These are phyloP conservation scores for Ustilago sp. DNA, from an alignment of 1,284 basidiomycete species.

Conservation along the genomic window DNA sequence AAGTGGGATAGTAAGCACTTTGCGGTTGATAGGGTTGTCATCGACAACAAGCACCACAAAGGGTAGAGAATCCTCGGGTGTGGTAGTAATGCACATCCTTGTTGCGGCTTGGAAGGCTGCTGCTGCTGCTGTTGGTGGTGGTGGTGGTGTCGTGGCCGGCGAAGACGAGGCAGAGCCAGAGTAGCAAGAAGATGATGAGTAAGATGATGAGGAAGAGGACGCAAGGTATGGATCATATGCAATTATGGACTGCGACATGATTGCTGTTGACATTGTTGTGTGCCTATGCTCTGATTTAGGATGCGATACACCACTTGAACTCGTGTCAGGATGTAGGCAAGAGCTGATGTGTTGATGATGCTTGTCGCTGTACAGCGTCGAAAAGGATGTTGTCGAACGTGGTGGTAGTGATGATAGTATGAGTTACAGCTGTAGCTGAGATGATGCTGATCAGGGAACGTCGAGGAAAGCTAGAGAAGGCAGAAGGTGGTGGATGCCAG, in stretches of 20 bases:
- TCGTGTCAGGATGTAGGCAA: background rate
- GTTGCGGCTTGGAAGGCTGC: slow-evolving; percentile 17
- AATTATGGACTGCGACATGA: slow-evolving; percentile 29
- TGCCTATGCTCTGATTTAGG: background rate
- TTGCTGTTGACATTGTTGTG: slow-evolving; percentile 10
- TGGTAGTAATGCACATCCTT: slow-evolving; percentile 17
- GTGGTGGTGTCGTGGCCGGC: slow-evolving; percentile 28
- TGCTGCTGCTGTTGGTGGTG: slow-evolving; percentile 10
- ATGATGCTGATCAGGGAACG: background rate
- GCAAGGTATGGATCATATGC: slow-evolving; percentile 29
- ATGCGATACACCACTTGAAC: background rate
- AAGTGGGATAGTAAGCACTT: slow-evolving; percentile 54
- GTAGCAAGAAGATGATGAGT: slow-evolving; percentile 29
- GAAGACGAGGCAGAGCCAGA: slow-evolving; percentile 29
- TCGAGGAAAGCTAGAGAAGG: background rate
- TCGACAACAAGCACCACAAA: slow-evolving; percentile 62
- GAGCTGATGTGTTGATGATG: background rate
- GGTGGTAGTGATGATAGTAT: background rate
- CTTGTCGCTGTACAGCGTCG: background rate
- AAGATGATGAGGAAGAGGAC: slow-evolving; percentile 26
- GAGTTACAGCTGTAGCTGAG: background rate
- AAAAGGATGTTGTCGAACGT: background rate
- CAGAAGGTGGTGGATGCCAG: background rate
- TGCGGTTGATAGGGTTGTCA: slow-evolving; percentile 64
- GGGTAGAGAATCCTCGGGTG: slow-evolving; percentile 21